Evolutionary conservation across 1,139 yeast species (phyloP), one percentile per base, ranked within the genome.

Genomic region (Blastobotrys persicus): DNA sequence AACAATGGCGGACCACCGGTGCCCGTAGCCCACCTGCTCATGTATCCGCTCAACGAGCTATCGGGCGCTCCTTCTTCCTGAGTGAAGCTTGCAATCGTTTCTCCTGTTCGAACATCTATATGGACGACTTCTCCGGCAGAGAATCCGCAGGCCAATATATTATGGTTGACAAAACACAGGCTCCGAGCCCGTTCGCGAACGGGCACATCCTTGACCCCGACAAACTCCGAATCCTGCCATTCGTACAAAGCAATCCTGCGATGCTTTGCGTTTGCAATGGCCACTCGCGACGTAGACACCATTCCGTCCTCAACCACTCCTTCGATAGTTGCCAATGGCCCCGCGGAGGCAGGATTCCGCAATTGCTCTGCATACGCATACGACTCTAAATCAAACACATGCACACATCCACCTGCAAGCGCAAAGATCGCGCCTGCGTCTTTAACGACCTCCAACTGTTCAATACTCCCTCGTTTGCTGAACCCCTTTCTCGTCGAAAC

Each of bases 221-320:
- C 51, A 35, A 65, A 64, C 47, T 67, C 70, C 11, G 64, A 52
- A 47, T 68, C 69, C 42, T 60, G 54, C 76, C 76, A 73, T 46
- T 67, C 65, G 54, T 68, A 66, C 14, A 71, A 59, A 4, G 65
- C 58, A 23, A 74, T 53, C 40, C 60, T 63, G 38, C 72, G 55
- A 17, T 13, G 12, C 49, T 68, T 68, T 2, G 38, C 55, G 45
- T 69, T 62, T 2, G 66, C 68, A 31, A 71, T 66, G 7, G 68
- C 71, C 17, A 74, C 58, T 23, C 67, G 63, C 13, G 73, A 64
- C 28, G 28, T 23, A 5, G 28, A 6, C 3, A 63, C 59, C 38
- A 58, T 43, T 19, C 57, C 58, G 7, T 48, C 50, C 18, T 51
- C 52, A 14, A 37, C 44, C 31, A 62, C 59, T 1, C 65, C 64